phyloP scores from a whole-genome alignment of 2,329 filamentous ascomycete genomes.

The Claviceps purpurea region DNA sequence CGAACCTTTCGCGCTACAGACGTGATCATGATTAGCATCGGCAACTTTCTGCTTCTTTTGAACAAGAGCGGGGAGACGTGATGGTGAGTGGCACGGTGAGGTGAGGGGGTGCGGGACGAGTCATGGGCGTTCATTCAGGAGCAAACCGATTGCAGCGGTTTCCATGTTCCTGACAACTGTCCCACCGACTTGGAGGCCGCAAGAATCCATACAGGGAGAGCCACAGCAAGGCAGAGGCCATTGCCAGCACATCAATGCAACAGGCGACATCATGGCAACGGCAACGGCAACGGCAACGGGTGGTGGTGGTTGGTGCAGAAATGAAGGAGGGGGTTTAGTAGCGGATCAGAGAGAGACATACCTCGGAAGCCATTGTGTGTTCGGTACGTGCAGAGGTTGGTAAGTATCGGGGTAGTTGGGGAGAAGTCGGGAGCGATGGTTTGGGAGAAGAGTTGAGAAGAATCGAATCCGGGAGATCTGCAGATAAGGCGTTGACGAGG shows the following conservation, averaged over 20 bases:
- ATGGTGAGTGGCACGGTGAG: conserved; percentile 3
- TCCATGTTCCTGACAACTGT: not conserved
- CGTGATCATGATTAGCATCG: conserved; percentile 23
- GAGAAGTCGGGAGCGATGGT: conserved; percentile 9
- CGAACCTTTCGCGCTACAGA: conserved; percentile 56
- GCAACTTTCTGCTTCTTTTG: not conserved
- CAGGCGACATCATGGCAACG: not conserved
- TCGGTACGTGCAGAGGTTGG: not conserved
- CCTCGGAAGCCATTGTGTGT: conserved; percentile 21
- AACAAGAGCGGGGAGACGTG: not conserved
- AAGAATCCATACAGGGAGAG: not conserved
- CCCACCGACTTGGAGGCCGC: not conserved
- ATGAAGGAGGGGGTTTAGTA: conserved; percentile 4
- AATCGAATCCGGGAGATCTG: conserved; percentile 9
- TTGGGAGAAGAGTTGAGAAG: conserved; percentile 11
- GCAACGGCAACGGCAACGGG: not conserved
- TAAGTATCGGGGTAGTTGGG: not conserved
- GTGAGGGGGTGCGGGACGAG: conserved; percentile 1
- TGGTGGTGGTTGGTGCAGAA: conserved; percentile 2
- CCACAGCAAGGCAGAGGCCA: not conserved
- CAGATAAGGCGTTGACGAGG: conserved; percentile 12
- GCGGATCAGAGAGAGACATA: conserved; percentile 11
- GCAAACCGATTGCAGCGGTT: not conserved
- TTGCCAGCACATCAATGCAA: not conserved
- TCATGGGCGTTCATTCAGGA: not conserved